Evolutionary conservation across 305 asterid species (phyloP), one percentile per base, ranked within the genome.

Genomic region (Petunia hybrid): DNA sequence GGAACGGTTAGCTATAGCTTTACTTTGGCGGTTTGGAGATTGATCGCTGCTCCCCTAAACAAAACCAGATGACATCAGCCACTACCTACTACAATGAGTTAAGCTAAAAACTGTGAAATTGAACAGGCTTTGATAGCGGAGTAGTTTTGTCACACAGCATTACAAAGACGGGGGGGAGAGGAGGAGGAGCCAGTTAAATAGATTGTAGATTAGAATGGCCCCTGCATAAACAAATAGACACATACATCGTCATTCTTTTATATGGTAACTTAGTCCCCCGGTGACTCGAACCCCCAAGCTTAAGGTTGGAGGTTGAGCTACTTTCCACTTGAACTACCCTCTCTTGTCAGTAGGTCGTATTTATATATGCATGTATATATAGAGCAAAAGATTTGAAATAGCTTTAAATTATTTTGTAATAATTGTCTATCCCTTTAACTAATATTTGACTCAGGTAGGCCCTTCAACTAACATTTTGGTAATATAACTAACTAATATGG

Each of bases 21-120:
- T 94, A 88, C 79, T 90, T 59, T 87, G 91, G 82, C 93, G 92
- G 80, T 64, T 90, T 77, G 91, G 92, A 42, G 95, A 92, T 85
- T 85, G 95, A 85, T 94, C 97, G 38, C 85, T 91, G 85, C 91
- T 89, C 71, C 91, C 97, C 99, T 95, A 93, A 83, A 71, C 83
- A 86, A 77, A 51, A 73, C 61, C 73, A 85, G 83, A 86, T 38
- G 68, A 79, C 65, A 83, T 87, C 84, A 86, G 86, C 46, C 55
- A 70, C 77, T 45, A 70, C 59, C 77, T 46, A 70, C 68, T 46
- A 70, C 42, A 70, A 42, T 70, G 22, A 22, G 42, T 31, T 70
- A 70, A 69, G 57, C 57, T 8, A n/a, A 68, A 16, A 69, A 16
- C 14, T 69, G 59, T 69, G 76, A 69, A 69, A 45, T 69, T 45